phyloP scores from a whole-genome alignment of 225 moss, liverwort and hornwort species.

The Takakia lepidozioides region DNA sequence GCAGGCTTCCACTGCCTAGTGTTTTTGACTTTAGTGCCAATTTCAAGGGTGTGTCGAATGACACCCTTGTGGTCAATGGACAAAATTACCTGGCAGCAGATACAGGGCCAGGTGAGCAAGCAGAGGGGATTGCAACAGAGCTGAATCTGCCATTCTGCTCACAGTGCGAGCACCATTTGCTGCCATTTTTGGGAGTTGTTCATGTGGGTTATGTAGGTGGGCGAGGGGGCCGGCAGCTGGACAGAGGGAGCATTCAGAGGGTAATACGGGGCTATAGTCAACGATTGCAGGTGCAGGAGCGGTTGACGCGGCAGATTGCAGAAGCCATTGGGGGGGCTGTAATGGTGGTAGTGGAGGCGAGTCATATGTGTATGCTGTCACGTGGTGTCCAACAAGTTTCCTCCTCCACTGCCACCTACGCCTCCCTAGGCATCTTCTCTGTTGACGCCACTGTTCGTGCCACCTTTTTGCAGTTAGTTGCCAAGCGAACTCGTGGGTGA shows the following conservation, averaged over 20 bases:
- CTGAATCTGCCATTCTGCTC: conserved; percentile 71
- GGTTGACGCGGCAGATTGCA: conserved; percentile 81
- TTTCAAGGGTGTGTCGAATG: conserved; percentile 15
- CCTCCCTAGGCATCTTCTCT: conserved; percentile 43
- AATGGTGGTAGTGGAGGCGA: conserved; percentile 91
- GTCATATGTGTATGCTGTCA: conserved; percentile 95
- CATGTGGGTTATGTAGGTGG: conserved; percentile 57
- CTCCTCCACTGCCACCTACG: conserved; percentile 42
- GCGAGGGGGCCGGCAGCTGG: conserved; percentile 26
- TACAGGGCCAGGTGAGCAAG: conserved; percentile 8
- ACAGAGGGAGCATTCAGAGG: conserved; percentile 51
- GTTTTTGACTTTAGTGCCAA: conserved; percentile 15
- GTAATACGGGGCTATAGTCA: conserved; percentile 81
- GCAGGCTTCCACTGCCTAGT: conserved; percentile 28
- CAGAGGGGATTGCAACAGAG: conserved; percentile 30
- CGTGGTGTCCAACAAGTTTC: conserved; percentile 75
- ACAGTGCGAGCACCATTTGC: conserved; percentile 89
- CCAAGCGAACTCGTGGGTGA: conserved; percentile 22
- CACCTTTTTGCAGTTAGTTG: conserved; percentile 37
- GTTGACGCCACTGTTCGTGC: conserved; percentile 29
- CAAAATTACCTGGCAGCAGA: conserved; percentile 1
- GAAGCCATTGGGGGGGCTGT: conserved; percentile 65
- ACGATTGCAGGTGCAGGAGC: conserved; percentile 92
- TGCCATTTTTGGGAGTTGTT: conserved; percentile 78
- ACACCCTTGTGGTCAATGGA: conserved; percentile 1